phyloP scores from a whole-genome alignment of 139 green algal genomes.

The Volvox africanus region DNA sequence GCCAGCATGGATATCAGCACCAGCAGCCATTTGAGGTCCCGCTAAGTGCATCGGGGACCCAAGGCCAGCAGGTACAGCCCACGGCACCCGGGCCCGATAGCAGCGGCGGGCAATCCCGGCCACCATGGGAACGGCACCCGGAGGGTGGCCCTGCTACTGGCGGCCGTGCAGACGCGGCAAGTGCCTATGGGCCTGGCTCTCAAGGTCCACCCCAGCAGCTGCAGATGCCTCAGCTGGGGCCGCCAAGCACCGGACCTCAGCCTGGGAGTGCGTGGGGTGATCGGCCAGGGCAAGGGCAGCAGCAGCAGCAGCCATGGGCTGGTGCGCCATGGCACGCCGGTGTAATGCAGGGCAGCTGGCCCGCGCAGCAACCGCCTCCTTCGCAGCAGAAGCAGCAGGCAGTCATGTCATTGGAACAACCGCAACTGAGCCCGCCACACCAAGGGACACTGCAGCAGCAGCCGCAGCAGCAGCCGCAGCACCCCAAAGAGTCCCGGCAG shows the following conservation, averaged over 20 bases:
- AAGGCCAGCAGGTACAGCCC: not conserved
- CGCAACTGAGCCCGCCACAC: not conserved
- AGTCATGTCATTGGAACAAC: not conserved
- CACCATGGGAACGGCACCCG: not conserved
- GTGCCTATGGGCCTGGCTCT: not conserved
- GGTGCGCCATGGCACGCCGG: not conserved
- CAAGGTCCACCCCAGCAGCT: not conserved
- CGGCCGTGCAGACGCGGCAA: not conserved
- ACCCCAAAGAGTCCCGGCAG: not conserved
- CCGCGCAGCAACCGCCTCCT: not conserved
- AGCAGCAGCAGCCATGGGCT: constrained; percentile 12
- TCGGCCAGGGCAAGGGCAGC: not conserved
- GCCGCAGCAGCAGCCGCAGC: not conserved
- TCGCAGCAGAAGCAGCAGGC: not conserved
- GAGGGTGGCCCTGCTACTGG: not conserved
- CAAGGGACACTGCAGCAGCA: not conserved
- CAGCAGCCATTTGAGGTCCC: not conserved
- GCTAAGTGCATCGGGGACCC: not conserved
- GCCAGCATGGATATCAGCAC: not conserved
- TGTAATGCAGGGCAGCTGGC: not conserved
- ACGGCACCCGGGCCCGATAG: not conserved
- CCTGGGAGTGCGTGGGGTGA: not conserved
- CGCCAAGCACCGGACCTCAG: not conserved
- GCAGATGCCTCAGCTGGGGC: not conserved
- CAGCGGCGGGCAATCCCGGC: not conserved